Evolutionary conservation across 2,329 filamentous ascomycete genomes (phyloP).

Genomic region (Xylaria hypoxylon): DNA sequence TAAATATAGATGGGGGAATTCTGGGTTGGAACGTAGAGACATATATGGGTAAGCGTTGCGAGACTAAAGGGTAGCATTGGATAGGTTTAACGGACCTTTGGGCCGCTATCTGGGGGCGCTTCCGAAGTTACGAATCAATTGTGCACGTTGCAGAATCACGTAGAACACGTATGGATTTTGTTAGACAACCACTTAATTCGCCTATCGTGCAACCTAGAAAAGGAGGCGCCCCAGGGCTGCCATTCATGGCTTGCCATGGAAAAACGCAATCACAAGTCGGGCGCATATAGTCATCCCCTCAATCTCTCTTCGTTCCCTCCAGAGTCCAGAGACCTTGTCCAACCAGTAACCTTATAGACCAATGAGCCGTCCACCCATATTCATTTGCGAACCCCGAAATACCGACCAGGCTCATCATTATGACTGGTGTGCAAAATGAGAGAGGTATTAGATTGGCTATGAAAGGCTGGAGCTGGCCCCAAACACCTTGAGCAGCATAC

Average conservation of each 20-base stretch:
- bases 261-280: slow-evolving; percentile 38
- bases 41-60: background rate
- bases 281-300: slow-evolving; percentile 35
- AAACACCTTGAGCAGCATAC: slow-evolving; percentile 27
- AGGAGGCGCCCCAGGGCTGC: slow-evolving; percentile 36
- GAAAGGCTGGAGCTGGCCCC: slow-evolving; percentile 13
- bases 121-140: background rate
- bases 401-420: slow-evolving; percentile 46
- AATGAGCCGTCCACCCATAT: slow-evolving; percentile 35
- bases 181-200: slow-evolving; percentile 35
- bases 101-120: background rate
- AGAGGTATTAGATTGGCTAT: slow-evolving; percentile 45
- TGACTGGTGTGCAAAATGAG: slow-evolving; percentile 39
- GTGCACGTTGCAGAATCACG: background rate
- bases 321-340: slow-evolving; percentile 44
- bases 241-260: slow-evolving; percentile 33
- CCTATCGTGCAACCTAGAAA: slow-evolving; percentile 35
- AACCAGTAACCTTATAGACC: slow-evolving; percentile 39
- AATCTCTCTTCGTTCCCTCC: slow-evolving; percentile 34
- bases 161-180: background rate
- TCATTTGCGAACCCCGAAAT: slow-evolving; percentile 39
- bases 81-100: background rate
- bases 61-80: background rate
- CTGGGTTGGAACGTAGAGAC: too few relatives aligned
- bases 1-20: background rate